Percentiles rank a stretch among this genome's conserved stretches.
Conservation (phyloP, 257 asterid species). For the Solanum paucissectum region DNA sequence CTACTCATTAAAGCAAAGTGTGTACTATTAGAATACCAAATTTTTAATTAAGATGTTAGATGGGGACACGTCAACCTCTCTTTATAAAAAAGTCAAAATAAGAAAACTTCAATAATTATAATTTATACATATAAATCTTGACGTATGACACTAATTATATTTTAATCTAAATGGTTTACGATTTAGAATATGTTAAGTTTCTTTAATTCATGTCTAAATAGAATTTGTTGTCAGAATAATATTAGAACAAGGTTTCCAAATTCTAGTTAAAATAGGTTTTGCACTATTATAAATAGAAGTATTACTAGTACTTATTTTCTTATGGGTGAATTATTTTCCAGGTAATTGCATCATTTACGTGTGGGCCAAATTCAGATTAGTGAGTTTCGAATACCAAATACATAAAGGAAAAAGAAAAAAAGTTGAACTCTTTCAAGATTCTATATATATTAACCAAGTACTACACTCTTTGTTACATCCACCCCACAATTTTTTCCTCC, state of each 20-base stretch:
- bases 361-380: accelerated
- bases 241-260: not conserved
- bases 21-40: not conserved
- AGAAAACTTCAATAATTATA: not conserved
- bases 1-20: not conserved
- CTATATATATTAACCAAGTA: not conserved
- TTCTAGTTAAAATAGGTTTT: not conserved
- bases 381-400: accelerated
- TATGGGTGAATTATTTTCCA: not conserved
- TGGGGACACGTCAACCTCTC: not conserved
- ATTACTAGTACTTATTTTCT: no score
- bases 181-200: not conserved
- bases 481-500: not conserved
- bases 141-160: not conserved
- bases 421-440: not conserved
- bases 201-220: not conserved
- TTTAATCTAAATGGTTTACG: no score
- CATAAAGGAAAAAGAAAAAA: not conserved
- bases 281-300: not conserved
- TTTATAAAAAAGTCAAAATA: not conserved
- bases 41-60: not conserved
- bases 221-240: not conserved
- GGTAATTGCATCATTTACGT: not conserved
- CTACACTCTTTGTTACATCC: not conserved
- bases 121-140: not conserved